Evolutionary conservation across 768 basidiomycete species (phyloP).

Genomic region (Pleurotus cornucopiae): DNA sequence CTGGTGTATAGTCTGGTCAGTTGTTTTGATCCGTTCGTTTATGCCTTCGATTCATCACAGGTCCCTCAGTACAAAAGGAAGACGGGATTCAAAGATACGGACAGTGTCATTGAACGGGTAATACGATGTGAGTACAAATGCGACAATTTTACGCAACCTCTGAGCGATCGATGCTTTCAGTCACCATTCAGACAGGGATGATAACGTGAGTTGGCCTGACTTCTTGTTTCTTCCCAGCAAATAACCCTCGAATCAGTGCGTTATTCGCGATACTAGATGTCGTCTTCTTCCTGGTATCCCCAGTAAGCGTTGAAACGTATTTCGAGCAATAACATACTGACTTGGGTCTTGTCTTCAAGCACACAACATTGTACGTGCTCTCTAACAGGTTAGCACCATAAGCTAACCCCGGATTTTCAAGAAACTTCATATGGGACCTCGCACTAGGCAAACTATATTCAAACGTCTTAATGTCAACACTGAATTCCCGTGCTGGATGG

Average conservation of each 20-base stretch:
- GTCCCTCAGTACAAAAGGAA: slow-evolving; percentile 27
- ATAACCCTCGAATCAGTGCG: slow-evolving; percentile 2
- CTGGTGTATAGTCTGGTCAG: slow-evolving; percentile 40
- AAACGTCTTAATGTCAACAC: slow-evolving; percentile 6
- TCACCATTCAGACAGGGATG: slow-evolving; percentile 28
- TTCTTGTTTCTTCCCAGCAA: not conserved
- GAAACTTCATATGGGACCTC: slow-evolving; percentile 9
- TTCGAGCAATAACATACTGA: not conserved
- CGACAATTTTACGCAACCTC: slow-evolving; percentile 2
- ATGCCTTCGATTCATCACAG: not conserved
- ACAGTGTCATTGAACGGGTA: slow-evolving; percentile 29
- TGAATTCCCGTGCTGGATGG: slow-evolving; percentile 5
- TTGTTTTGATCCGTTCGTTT: not conserved
- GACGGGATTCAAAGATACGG: slow-evolving; percentile 31
- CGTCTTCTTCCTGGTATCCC: slow-evolving; percentile 22
- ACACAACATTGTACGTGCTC: slow-evolving; percentile 6
- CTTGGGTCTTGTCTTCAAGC: not conserved
- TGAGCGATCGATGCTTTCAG: slow-evolving; percentile 7
- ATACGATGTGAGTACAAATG: slow-evolving; percentile 21
- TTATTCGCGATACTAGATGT: slow-evolving; percentile 26
- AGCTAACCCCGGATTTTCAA: not conserved
- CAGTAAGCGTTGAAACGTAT: slow-evolving; percentile 11
- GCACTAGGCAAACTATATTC: slow-evolving; percentile 7
- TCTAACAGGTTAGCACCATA: not conserved
- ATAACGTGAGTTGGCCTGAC: slow-evolving; percentile 11